Evolutionary conservation across 2,329 filamentous ascomycete species (phyloP).

Genomic region (Amylocarpus encephaloides): DNA sequence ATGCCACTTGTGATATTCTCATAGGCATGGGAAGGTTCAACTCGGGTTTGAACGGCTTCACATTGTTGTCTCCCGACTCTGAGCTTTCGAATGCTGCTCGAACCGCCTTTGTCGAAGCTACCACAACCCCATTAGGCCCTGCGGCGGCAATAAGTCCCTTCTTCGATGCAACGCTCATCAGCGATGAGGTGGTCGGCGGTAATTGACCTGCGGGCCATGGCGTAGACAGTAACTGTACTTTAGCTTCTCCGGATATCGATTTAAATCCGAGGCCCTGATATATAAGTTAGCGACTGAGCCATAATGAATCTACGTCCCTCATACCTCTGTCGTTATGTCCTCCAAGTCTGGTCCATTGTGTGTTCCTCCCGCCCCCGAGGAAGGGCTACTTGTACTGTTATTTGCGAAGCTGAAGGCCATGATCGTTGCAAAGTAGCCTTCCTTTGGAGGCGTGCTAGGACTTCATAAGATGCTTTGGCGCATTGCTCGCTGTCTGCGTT

Average conservation of each 20-base stretch:
- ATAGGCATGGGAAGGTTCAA: constrained; percentile 65
- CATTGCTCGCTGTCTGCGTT: constrained; percentile 22
- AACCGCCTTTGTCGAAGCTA: constrained; percentile 72
- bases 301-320: constrained; percentile 14
- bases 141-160: constrained; percentile 82
- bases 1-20: constrained; percentile 80
- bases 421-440: constrained; percentile 35
- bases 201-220: constrained; percentile 62
- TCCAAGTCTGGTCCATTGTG: constrained; percentile 61
- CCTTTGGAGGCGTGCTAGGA: constrained; percentile 29
- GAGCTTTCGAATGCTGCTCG: constrained; percentile 64
- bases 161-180: constrained; percentile 75
- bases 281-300: constrained; percentile 9
- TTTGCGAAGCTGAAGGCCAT: constrained; percentile 63
- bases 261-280: constrained; percentile 70
- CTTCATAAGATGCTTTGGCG: constrained; percentile 27
- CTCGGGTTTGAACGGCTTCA: constrained; percentile 67
- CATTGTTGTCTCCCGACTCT: constrained; percentile 55
- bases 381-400: constrained; percentile 38
- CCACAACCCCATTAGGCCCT: constrained; percentile 69
- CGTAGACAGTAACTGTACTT: constrained; percentile 69
- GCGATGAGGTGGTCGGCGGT: constrained; percentile 70
- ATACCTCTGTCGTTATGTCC: constrained; percentile 77
- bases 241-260: constrained; percentile 71
- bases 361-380: constrained; percentile 35